phyloP scores from a whole-genome alignment of 495 filamentous ascomycete species.

The Lasiosphaeria hispida region DNA sequence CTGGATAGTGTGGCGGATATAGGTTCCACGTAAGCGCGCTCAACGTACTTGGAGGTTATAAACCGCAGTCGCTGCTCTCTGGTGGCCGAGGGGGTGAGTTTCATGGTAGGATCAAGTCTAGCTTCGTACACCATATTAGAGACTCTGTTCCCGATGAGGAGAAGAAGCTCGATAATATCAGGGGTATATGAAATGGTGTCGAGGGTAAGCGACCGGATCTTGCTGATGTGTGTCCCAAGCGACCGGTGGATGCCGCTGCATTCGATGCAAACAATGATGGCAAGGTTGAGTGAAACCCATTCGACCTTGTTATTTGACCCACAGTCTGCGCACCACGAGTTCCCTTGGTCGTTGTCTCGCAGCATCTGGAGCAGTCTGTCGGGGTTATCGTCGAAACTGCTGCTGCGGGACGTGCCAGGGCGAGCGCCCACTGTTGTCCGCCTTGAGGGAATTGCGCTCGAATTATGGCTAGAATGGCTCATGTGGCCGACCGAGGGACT shows the following conservation, averaged over 20 bases:
- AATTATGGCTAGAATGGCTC: conserved; percentile 41
- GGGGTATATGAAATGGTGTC: conserved; percentile 94
- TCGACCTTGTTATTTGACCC: conserved; percentile 88
- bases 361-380: conserved; percentile 81
- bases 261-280: conserved; percentile 95
- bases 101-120: conserved; percentile 65
- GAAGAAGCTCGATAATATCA: conserved; percentile 91
- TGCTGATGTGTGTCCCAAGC: conserved; percentile 95
- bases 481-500: conserved; percentile 70
- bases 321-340: conserved; percentile 94
- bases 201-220: conserved; percentile 90
- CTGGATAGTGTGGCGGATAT: conserved; percentile 73
- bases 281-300: conserved; percentile 98
- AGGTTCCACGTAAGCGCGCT: conserved; percentile 74
- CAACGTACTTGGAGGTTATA: conserved; percentile 92
- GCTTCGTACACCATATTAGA: conserved; percentile 98
- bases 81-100: conserved; percentile 71
- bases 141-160: conserved; percentile 87
- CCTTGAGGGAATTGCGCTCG: conserved; percentile 59
- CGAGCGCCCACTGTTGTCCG: conserved; percentile 85
- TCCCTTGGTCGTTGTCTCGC: conserved; percentile 87
- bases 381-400: conserved; percentile 72
- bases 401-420: conserved; percentile 69
- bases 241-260: conserved; percentile 97
- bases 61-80: conserved; percentile 88